Percentiles rank a stretch among this genome's conserved stretches.
phyloP scores from a whole-genome alignment of 345 rosid genomes.

The Corchorus capsularis region DNA sequence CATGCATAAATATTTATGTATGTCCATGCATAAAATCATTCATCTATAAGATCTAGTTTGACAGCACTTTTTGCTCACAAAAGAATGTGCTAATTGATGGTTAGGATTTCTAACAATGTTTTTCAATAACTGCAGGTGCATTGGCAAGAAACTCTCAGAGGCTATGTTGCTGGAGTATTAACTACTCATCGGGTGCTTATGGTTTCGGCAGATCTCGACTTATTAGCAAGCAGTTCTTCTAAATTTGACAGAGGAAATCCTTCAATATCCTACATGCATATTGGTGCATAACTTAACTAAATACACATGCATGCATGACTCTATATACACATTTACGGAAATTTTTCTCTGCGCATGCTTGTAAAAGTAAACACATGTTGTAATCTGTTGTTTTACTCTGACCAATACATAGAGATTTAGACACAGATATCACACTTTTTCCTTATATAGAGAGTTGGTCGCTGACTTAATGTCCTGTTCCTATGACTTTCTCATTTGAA shows the following conservation, averaged over 20 bases:
- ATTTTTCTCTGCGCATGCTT: neutral
- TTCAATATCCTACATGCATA: conserved; percentile 72
- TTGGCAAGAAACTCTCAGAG: conserved; percentile 94
- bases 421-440: neutral
- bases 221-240: conserved; percentile 78
- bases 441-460: conserved; percentile 1
- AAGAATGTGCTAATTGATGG: neutral
- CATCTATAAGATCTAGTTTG: neutral
- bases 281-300: neutral
- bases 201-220: conserved; percentile 83
- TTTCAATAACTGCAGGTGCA: conserved; percentile 58
- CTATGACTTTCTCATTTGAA: neutral
- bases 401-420: neutral
- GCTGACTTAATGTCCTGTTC: neutral
- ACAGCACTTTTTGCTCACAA: conserved; percentile 14
- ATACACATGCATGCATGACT: neutral
- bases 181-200: conserved; percentile 95
- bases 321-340: neutral
- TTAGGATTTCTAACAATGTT: conserved; percentile 2
- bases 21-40: neutral
- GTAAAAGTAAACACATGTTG: neutral
- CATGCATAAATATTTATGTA: neutral
- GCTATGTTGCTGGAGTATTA: conserved; percentile 90
- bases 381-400: neutral
- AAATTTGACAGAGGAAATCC: conserved; percentile 94